phyloP scores from a whole-genome alignment of 2,329 filamentous ascomycete species.

The Hypoxylon sp. region DNA sequence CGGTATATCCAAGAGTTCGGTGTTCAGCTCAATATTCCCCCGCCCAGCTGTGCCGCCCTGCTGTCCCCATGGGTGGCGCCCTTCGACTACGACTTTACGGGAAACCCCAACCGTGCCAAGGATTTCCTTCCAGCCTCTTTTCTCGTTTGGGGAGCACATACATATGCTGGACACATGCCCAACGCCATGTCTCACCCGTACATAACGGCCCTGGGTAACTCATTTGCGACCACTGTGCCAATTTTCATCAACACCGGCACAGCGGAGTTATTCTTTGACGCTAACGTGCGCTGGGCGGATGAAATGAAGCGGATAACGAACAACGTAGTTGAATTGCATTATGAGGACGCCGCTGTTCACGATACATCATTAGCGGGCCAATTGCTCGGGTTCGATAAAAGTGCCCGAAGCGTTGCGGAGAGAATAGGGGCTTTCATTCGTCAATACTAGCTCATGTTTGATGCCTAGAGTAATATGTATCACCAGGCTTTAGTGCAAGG shows the following conservation, averaged over 20 bases:
- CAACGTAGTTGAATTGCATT: constrained; percentile 56
- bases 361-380: constrained; percentile 62
- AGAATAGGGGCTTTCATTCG: constrained; percentile 46
- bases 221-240: constrained; percentile 47
- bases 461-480: neutral
- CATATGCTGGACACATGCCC: constrained; percentile 52
- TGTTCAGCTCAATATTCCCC: constrained; percentile 36
- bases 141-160: constrained; percentile 59
- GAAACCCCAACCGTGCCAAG: constrained; percentile 46
- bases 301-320: constrained; percentile 47
- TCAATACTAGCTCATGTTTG: neutral
- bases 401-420: constrained; percentile 44
- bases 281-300: constrained; percentile 72
- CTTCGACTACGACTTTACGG: constrained; percentile 24
- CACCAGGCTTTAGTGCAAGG: neutral
- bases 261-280: constrained; percentile 55
- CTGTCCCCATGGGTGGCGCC: constrained; percentile 51
- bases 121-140: constrained; percentile 61
- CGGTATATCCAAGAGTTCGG: constrained; percentile 63
- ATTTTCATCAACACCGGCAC: constrained; percentile 46
- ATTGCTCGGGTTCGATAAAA: constrained; percentile 60
- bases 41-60: constrained; percentile 57
- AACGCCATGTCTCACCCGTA: constrained; percentile 55
- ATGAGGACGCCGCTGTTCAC: constrained; percentile 60
- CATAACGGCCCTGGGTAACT: constrained; percentile 45